Percentiles rank a stretch among this genome's conserved stretches.
These are phyloP conservation scores for Glycine tomentella DNA, from an alignment of 306 rosid species.

Conservation along the genomic window DNA sequence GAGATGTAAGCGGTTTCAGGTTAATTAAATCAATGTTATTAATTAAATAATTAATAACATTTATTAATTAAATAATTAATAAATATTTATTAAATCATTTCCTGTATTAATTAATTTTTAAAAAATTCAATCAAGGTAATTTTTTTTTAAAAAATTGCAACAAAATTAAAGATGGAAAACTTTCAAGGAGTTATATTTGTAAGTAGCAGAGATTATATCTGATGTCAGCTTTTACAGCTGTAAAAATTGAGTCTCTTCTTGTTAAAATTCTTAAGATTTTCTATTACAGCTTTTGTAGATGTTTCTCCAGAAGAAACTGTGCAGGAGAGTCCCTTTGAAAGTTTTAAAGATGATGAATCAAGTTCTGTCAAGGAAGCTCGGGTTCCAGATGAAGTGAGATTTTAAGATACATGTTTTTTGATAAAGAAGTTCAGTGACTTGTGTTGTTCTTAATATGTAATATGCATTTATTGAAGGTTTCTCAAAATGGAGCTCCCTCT, in stretches of 20 bases:
- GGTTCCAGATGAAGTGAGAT: conserved; percentile 63
- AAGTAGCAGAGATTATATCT: no score
- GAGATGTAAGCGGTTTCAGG: no score
- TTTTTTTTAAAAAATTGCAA: neutral
- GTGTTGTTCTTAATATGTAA: conserved; percentile 35
- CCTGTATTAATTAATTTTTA: no score
- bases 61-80: no score
- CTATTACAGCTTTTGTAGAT: conserved; percentile 85
- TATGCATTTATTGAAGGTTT: conserved; percentile 58
- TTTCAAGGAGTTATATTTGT: neutral
- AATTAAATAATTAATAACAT: no score
- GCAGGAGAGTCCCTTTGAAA: conserved; percentile 74
- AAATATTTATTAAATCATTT: no score
- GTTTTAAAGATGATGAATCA: conserved; percentile 62
- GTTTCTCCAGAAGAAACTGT: conserved; percentile 84
- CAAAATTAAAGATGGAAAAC: neutral
- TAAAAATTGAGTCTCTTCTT: conserved; percentile 31
- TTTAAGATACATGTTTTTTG: conserved; percentile 44
- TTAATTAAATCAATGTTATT: no score
- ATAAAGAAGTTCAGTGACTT: conserved; percentile 33
- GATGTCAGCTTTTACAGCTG: neutral
- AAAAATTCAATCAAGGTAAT: no score
- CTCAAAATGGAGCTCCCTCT: conserved; percentile 81
- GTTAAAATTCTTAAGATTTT: conserved; percentile 40
- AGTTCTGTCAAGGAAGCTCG: conserved; percentile 55